phyloP scores from a whole-genome alignment of 2,329 filamentous ascomycete genomes.

The Colletotrichum cuscutae region DNA sequence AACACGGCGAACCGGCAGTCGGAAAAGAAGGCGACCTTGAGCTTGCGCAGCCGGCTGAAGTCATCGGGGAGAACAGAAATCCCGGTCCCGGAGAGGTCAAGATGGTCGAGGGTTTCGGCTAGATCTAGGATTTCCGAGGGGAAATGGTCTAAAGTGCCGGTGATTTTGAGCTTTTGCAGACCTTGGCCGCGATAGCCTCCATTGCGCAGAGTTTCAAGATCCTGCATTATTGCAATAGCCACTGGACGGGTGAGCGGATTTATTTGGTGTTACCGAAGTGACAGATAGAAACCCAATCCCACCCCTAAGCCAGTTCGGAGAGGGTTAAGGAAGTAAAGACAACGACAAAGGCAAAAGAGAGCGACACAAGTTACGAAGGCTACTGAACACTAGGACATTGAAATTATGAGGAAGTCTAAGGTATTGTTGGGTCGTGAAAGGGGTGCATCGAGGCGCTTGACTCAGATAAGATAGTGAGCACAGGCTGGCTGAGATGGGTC shows the following conservation, averaged over 20 bases:
- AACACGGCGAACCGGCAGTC: constrained; percentile 56
- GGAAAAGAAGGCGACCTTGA: constrained; percentile 59
- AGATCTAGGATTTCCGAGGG: constrained; percentile 53
- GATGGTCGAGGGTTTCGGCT: constrained; percentile 53
- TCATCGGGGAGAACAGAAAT: constrained; percentile 52
- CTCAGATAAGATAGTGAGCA: constrained; percentile 11
- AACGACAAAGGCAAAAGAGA: not conserved
- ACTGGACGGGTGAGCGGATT: not conserved
- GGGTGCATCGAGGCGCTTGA: not conserved
- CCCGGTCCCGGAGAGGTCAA: constrained; percentile 59
- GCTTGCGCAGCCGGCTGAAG: constrained; percentile 52
- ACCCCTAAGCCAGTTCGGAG: not conserved
- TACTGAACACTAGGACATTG: not conserved
- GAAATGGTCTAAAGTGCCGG: constrained; percentile 46
- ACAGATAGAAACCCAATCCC: not conserved
- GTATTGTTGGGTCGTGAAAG: no score
- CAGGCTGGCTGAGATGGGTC: constrained; percentile 4
- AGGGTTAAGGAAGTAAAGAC: not conserved
- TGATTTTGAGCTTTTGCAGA: constrained; percentile 48
- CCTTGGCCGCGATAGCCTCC: constrained; percentile 44
- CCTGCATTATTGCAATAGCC: constrained; percentile 40
- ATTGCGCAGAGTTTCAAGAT: constrained; percentile 43
- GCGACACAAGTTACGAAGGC: not conserved
- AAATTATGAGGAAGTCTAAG: not conserved
- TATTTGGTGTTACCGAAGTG: not conserved